Percentiles rank a stretch among this genome's conserved stretches.
phyloP scores from a whole-genome alignment of 2,329 filamentous ascomycete species.

The Ceratocystis colombiana region DNA sequence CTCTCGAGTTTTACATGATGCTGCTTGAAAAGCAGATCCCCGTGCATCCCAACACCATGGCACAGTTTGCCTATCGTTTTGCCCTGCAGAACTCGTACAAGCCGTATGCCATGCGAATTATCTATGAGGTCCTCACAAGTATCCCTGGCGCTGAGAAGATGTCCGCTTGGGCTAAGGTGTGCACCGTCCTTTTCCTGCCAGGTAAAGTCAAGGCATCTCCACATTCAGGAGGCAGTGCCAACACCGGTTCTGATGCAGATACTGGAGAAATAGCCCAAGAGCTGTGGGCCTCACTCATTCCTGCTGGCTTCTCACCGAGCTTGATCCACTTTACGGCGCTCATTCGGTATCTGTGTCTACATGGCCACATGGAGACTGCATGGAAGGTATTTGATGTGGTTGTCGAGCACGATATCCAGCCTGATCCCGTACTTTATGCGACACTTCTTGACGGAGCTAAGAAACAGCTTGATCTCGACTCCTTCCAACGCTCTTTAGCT shows the following conservation, averaged over 20 bases:
- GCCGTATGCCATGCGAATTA: slow-evolving; percentile 24
- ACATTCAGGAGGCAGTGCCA: background rate
- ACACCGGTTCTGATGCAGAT: slow-evolving; percentile 29
- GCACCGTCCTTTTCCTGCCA: slow-evolving; percentile 38
- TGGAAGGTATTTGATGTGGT: slow-evolving; percentile 57
- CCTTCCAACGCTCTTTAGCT: slow-evolving; percentile 33
- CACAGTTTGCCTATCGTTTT: slow-evolving; percentile 41
- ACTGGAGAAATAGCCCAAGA: slow-evolving; percentile 34
- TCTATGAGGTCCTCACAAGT: slow-evolving; percentile 32
- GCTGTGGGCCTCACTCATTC: slow-evolving; percentile 32
- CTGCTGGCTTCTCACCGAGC: slow-evolving; percentile 54
- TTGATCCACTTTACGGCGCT: slow-evolving; percentile 54
- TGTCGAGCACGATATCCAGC: slow-evolving; percentile 46
- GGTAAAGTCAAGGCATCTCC: slow-evolving; percentile 7
- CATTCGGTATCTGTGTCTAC: slow-evolving; percentile 59
- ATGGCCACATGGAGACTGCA: slow-evolving; percentile 52
- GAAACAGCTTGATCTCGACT: slow-evolving; percentile 41
- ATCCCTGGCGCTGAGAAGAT: slow-evolving; percentile 36
- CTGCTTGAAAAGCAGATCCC: slow-evolving; percentile 30
- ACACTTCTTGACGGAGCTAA: slow-evolving; percentile 65
- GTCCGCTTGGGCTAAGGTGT: slow-evolving; percentile 41
- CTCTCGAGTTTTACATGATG: slow-evolving; percentile 33
- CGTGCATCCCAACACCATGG: slow-evolving; percentile 37
- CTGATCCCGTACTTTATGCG: slow-evolving; percentile 57
- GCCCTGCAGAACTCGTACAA: slow-evolving; percentile 33